Evolutionary conservation across 1,139 yeast genomes (phyloP).

Genomic region (Saccharomyces hybrid): DNA sequence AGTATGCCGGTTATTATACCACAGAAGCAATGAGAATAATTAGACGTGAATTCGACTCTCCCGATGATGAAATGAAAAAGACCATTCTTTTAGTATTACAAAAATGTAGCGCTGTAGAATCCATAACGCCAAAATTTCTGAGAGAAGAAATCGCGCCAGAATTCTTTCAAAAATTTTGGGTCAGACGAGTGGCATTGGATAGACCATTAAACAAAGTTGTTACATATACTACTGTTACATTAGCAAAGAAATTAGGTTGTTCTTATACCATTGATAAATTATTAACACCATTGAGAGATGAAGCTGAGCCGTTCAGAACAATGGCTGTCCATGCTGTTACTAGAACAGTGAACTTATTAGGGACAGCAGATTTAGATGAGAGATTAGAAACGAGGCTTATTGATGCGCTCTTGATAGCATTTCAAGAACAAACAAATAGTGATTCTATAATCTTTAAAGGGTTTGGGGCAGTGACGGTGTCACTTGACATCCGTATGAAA

Average conservation of each 20-base stretch:
- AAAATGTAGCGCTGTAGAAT: conserved; percentile 48
- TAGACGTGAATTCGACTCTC: conserved; percentile 65
- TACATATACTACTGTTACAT: conserved; percentile 60
- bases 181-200: conserved; percentile 58
- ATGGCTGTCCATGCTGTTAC: conserved; percentile 73
- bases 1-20: conserved; percentile 72
- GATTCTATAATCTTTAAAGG: conserved; percentile 52
- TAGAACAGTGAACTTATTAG: conserved; percentile 37
- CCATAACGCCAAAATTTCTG: conserved; percentile 41
- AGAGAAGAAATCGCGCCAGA: conserved; percentile 48
- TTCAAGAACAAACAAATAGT: conserved; percentile 64
- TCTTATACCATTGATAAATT: conserved; percentile 51
- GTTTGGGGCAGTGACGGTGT: conserved; percentile 57
- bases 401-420: conserved; percentile 78
- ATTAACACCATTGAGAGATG: conserved; percentile 62
- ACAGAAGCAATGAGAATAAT: conserved; percentile 62
- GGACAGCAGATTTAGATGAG: conserved; percentile 47
- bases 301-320: conserved; percentile 66
- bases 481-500: conserved; percentile 59
- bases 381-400: conserved; percentile 60
- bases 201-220: conserved; percentile 50
- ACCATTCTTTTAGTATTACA: conserved; percentile 58
- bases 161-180: conserved; percentile 74
- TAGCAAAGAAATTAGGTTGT: conserved; percentile 65
- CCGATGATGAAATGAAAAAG: conserved; percentile 84